Percentiles rank a stretch among this genome's conserved stretches.
These are phyloP conservation scores for Cladosporium sp. DNA, from an alignment of 2,329 filamentous ascomycete genomes.

Conservation along the genomic window DNA sequence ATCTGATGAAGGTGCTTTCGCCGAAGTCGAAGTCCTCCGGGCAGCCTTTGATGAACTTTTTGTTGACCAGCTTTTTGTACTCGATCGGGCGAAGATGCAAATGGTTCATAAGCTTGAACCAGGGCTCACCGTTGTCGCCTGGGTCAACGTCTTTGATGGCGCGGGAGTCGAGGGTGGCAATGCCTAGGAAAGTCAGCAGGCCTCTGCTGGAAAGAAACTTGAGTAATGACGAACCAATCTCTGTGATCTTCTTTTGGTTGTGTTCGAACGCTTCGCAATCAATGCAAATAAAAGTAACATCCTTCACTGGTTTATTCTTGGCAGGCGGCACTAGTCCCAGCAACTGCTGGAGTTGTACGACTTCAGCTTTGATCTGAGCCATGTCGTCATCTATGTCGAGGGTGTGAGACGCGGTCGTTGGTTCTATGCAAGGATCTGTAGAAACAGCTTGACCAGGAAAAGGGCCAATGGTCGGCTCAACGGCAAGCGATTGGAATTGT, in stretches of 20 bases:
- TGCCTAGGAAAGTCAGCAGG: background rate
- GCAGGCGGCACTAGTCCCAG: slow-evolving; percentile 1
- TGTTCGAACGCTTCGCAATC: slow-evolving; percentile 80
- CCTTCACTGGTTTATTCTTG: slow-evolving; percentile 16
- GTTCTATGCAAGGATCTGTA: too few relatives aligned
- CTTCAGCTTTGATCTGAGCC: background rate
- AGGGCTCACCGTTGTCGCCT: slow-evolving; percentile 58
- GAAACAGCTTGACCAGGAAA: too few relatives aligned
- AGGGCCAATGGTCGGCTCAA: too few relatives aligned
- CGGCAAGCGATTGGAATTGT: background rate
- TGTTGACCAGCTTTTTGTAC: slow-evolving; percentile 61
- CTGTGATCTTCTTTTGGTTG: slow-evolving; percentile 64
- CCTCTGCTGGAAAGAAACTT: too few relatives aligned
- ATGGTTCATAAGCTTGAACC: slow-evolving; percentile 62
- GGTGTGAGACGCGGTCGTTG: too few relatives aligned
- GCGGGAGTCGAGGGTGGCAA: slow-evolving; percentile 59
- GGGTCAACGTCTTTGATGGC: slow-evolving; percentile 53
- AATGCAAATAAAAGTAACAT: slow-evolving; percentile 67
- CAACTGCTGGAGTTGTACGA: background rate
- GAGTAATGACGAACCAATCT: slow-evolving; percentile 73
- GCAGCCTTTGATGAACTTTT: slow-evolving; percentile 64
- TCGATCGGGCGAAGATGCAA: slow-evolving; percentile 74
- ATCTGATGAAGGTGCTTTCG: slow-evolving; percentile 51
- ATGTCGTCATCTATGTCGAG: too few relatives aligned
- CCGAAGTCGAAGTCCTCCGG: slow-evolving; percentile 73